Conservation (phyloP, 1,284 basidiomycete species). For the Marasmius oreades region DNA sequence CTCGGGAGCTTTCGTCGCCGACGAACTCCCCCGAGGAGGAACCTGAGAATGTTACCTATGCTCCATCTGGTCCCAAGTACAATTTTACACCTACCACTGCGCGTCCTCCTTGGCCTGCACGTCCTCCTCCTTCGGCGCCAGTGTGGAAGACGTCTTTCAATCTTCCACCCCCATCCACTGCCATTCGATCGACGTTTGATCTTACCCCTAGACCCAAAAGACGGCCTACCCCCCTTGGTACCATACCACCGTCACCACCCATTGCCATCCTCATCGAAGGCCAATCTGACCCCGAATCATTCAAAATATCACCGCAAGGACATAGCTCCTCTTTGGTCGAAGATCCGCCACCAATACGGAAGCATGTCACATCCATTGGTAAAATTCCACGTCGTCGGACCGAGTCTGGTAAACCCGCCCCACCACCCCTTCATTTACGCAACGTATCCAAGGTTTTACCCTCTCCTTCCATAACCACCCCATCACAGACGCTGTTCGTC, state of each 20-base stretch:
- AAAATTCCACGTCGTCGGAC: conserved; percentile 44
- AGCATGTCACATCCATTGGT: conserved; percentile 16
- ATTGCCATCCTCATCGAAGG: conserved; percentile 42
- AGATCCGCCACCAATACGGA: background rate
- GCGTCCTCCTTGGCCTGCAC: conserved; percentile 24
- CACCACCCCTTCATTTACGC: conserved; percentile 54
- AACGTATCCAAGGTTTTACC: conserved; percentile 13
- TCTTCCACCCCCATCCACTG: conserved; percentile 39
- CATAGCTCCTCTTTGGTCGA: conserved; percentile 2
- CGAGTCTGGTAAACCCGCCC: conserved; percentile 47
- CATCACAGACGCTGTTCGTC: conserved; percentile 77
- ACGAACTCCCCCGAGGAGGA: conserved; percentile 44
- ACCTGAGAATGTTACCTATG: conserved; percentile 26
- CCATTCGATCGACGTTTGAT: conserved; percentile 50
- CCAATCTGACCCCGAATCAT: conserved; percentile 9
- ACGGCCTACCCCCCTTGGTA: conserved; percentile 54
- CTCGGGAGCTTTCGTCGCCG: conserved; percentile 29
- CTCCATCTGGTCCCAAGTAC: conserved; percentile 3
- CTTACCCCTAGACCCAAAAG: conserved; percentile 46
- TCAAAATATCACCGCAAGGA: background rate
- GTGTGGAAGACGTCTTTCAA: conserved; percentile 50
- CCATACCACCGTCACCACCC: conserved; percentile 68
- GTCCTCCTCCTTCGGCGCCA: conserved; percentile 51
- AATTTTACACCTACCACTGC: conserved; percentile 23
- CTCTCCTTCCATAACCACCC: conserved; percentile 27